Conservation (phyloP, 2,329 filamentous ascomycete species). For the Aspergillus transmontanensis region DNA sequence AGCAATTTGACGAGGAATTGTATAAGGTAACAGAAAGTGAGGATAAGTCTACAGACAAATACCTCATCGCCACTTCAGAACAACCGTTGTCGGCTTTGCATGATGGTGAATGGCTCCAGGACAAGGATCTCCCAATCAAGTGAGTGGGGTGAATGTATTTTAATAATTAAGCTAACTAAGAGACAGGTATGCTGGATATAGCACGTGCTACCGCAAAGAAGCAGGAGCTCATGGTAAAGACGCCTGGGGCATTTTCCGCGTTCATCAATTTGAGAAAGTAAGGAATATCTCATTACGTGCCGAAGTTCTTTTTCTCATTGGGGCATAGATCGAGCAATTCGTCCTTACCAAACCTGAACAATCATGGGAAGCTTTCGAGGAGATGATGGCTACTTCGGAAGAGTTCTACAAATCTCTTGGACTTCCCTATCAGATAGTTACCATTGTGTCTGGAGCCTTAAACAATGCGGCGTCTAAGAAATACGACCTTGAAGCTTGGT, state of each 20-base stretch:
- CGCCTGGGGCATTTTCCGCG: slow-evolving; percentile 96
- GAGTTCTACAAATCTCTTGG: slow-evolving; percentile 92
- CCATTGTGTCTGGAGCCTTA: slow-evolving; percentile 93
- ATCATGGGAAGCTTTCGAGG: slow-evolving; percentile 89
- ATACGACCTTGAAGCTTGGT: slow-evolving; percentile 94
- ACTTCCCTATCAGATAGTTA: slow-evolving; percentile 87
- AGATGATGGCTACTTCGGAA: slow-evolving; percentile 88
- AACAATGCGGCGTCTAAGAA: slow-evolving; percentile 92
- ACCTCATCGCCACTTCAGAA: slow-evolving; percentile 81
- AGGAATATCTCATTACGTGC: slow-evolving; percentile 8
- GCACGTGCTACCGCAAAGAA: slow-evolving; percentile 93
- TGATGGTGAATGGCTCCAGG: slow-evolving; percentile 87
- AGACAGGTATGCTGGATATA: slow-evolving; percentile 75
- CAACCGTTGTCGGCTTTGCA: slow-evolving; percentile 94
- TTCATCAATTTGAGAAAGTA: slow-evolving; percentile 96
- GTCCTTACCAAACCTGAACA: slow-evolving; percentile 81
- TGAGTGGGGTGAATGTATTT: slow-evolving; percentile 38
- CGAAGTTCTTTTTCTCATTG: slow-evolving; percentile 14
- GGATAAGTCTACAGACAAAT: slow-evolving; percentile 85
- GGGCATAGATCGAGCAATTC: slow-evolving; percentile 70
- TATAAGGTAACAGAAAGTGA: slow-evolving; percentile 91
- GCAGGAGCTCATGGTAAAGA: slow-evolving; percentile 89
- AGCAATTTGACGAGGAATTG: slow-evolving; percentile 95
- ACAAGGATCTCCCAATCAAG: slow-evolving; percentile 85
- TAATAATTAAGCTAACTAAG: slow-evolving; percentile 15